These are phyloP conservation scores for Isabelozyma gotoi DNA, from an alignment of 805 yeast genomes.

Conservation along the genomic window DNA sequence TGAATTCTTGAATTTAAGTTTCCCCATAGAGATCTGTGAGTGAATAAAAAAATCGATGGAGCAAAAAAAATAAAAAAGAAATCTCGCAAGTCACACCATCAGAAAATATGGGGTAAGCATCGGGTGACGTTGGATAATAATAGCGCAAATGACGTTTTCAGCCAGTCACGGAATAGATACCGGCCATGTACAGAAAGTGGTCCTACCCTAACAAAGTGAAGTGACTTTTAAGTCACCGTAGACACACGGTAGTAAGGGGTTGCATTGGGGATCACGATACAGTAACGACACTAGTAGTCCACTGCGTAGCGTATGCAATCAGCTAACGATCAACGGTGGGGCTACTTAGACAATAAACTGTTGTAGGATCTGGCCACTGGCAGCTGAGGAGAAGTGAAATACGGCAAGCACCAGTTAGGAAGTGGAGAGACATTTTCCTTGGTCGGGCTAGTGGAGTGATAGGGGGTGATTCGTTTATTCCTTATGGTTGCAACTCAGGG, in stretches of 20 bases:
- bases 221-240: no score
- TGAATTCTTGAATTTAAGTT: constrained; percentile 10
- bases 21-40: constrained; percentile 7
- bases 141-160: neutral
- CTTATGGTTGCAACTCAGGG: no score
- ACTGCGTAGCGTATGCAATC: neutral
- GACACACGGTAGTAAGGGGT: no score
- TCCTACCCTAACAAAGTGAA: no score
- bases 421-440: neutral
- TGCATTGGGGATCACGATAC: no score
- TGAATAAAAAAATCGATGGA: no score
- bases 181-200: no score
- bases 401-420: neutral
- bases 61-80: no score
- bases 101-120: neutral
- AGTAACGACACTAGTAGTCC: no score
- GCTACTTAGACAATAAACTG: no score
- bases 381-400: neutral
- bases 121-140: neutral
- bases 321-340: neutral
- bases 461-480: neutral
- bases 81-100: neutral
- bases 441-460: neutral
- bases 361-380: neutral
- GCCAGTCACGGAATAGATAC: neutral